phyloP scores from a whole-genome alignment of 2,329 filamentous ascomycete genomes.

The Sporothrix humicola region DNA sequence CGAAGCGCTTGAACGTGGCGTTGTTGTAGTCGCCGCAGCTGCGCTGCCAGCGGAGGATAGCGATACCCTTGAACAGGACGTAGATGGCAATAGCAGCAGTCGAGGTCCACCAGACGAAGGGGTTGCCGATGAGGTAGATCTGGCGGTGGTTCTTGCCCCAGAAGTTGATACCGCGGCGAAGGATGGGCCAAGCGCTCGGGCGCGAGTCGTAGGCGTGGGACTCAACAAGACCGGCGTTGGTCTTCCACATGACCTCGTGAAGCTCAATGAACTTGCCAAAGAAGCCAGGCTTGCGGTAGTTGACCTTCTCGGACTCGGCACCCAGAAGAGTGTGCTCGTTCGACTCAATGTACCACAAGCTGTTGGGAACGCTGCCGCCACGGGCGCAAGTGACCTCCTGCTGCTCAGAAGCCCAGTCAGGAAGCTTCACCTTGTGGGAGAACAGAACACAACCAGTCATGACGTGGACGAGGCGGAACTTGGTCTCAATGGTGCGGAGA shows the following conservation, averaged over 20 bases:
- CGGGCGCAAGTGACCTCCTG: constrained; percentile 98
- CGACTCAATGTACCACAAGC: constrained; percentile 92
- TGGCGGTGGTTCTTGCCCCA: constrained; percentile 95
- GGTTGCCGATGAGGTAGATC: constrained; percentile 95
- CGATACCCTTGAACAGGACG: constrained; percentile 81
- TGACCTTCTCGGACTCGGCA: constrained; percentile 84
- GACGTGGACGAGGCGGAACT: constrained; percentile 91
- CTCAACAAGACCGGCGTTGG: constrained; percentile 93
- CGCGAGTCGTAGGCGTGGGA: constrained; percentile 98
- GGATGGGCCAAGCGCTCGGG: constrained; percentile 88
- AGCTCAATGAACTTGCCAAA: constrained; percentile 98
- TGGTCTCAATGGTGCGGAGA: constrained; percentile 91
- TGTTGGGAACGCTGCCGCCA: constrained; percentile 91
- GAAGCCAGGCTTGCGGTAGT: constrained; percentile 93
- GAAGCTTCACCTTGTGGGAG: constrained; percentile 98
- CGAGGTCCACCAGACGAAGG: constrained; percentile 91
- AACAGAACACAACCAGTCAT: constrained; percentile 98
- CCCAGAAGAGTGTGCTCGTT: constrained; percentile 83
- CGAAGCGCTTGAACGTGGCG: constrained; percentile 89
- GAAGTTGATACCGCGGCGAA: constrained; percentile 97
- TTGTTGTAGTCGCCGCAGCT: constrained; percentile 85
- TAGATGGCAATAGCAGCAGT: constrained; percentile 79
- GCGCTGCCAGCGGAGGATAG: constrained; percentile 91
- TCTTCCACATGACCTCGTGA: constrained; percentile 98
- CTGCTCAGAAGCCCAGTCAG: constrained; percentile 96